Base-by-base conservation (phyloP, 768 basidiomycete genomes). In the Sutorius australiensis region DNA sequence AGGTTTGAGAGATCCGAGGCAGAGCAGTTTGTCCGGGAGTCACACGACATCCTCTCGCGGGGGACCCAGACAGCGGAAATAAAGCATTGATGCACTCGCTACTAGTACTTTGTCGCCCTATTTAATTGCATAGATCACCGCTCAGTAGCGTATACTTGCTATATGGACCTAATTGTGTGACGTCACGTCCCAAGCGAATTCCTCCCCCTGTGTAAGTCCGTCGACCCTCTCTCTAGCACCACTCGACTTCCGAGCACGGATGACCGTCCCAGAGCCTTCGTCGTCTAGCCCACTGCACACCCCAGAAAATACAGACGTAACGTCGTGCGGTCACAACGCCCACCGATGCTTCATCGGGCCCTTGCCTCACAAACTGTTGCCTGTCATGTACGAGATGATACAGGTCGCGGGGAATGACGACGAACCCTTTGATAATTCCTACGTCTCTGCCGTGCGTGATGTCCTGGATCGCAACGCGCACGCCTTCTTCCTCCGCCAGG, bases 261-360 rank as follows among this genome's bases (percentile, higher is more conserved):
- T 64, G 63, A 2, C 60, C 5, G 36, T 49, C 34, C 33, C 54
- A 3, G 54, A 46, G n/a, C 12, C 58, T 16, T 45, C 53, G 17
- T 44, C 52, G 5, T 34, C 53, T 27, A 10, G 38, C 39, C 41
- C 37, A 1, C 31, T 12, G 16, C 41, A 2, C 48, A 10, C 50
- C 24, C 27, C 39, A 17, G 38, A 45, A 28, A 10, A 19, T 6
- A 17, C 28, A 41, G 21, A 14, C 17, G 6, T 17, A 24, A 34
- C 16, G 6, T 38, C 43, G 46, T 40, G 45, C n/a, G 19, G 50
- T 47, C 68, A 63, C 28, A 55, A 56, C n/a, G 73, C 73, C 72
- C 54, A 74, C 50, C 78, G 90, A 30, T 67, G 85, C 48, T 91
- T 91, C 68, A 74, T 92, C 40, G 90, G 90, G 0, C 86, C 89